phyloP scores from a whole-genome alignment of 768 basidiomycete genomes.

The Lyophyllum decastes region DNA sequence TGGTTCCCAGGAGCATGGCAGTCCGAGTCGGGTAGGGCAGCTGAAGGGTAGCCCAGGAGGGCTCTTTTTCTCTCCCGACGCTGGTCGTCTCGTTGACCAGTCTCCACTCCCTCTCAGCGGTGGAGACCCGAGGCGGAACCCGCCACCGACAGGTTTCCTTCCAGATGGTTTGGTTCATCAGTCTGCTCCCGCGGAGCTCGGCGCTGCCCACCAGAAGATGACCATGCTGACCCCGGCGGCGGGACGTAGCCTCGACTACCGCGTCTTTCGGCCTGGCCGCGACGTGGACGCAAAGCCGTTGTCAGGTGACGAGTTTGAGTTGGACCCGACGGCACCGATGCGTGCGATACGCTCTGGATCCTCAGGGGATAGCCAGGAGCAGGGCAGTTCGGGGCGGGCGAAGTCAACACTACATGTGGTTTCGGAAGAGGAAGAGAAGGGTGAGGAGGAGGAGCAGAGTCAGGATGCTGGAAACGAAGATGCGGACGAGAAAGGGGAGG shows the following conservation, averaged over 20 bases:
- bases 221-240: constrained; percentile 19
- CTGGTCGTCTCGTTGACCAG: constrained; percentile 38
- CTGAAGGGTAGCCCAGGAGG: neutral
- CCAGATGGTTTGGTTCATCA: constrained; percentile 16
- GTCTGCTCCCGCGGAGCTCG: constrained; percentile 58
- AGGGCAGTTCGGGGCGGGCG: neutral
- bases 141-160: neutral
- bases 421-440: constrained; percentile 28
- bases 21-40: constrained; percentile 1
- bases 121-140: neutral
- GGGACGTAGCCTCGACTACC: constrained; percentile 35
- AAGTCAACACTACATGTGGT: constrained; percentile 20
- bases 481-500: neutral
- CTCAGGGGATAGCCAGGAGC: neutral
- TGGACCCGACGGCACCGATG: constrained; percentile 41
- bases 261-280: neutral
- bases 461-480: constrained; percentile 16
- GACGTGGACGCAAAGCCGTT: neutral
- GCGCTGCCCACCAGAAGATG: constrained; percentile 33
- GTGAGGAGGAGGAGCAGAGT: constrained; percentile 10
- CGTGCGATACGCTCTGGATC: constrained; percentile 30
- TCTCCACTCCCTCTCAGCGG: constrained; percentile 39
- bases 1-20: constrained; percentile 11
- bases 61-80: constrained; percentile 36
- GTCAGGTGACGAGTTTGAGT: constrained; percentile 27